phyloP scores from a whole-genome alignment of 2,329 filamentous ascomycete species.

The Colletotrichum destructivum region DNA sequence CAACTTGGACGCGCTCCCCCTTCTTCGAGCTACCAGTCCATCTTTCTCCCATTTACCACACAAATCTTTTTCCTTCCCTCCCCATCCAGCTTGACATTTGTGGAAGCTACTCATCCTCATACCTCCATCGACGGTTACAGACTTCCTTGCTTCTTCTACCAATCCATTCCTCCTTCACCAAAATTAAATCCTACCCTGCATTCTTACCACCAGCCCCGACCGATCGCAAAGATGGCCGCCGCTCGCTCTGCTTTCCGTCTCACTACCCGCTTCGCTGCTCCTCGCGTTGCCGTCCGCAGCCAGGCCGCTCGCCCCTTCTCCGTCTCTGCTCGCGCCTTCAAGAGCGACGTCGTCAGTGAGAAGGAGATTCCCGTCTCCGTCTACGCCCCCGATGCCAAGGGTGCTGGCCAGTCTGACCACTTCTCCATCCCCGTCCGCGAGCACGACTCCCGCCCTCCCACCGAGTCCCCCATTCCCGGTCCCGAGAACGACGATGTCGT shows the following conservation, averaged over 20 bases:
- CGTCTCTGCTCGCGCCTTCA: slow-evolving; percentile 55
- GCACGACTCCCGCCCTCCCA: slow-evolving; percentile 58
- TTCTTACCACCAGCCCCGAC: slow-evolving; percentile 4
- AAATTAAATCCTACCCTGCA: background rate
- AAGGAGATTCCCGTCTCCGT: slow-evolving; percentile 71
- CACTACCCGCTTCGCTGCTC: slow-evolving; percentile 45
- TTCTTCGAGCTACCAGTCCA: slow-evolving; percentile 9
- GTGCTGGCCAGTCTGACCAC: slow-evolving; percentile 62
- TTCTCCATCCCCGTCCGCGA: slow-evolving; percentile 68
- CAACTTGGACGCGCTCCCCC: slow-evolving; percentile 37
- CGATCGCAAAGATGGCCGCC: slow-evolving; percentile 33
- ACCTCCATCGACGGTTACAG: slow-evolving; percentile 28
- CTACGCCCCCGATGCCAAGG: slow-evolving; percentile 65
- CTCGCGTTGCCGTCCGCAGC: slow-evolving; percentile 49
- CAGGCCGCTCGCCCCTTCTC: slow-evolving; percentile 55
- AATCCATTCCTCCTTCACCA: background rate
- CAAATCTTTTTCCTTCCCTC: slow-evolving; percentile 18
- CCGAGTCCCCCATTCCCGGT: slow-evolving; percentile 56
- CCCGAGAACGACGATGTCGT: slow-evolving; percentile 64
- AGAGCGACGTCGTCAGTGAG: slow-evolving; percentile 69
- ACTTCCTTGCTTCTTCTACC: slow-evolving; percentile 17
- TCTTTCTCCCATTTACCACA: slow-evolving; percentile 14
- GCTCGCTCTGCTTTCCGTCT: slow-evolving; percentile 40
- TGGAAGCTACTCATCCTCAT: slow-evolving; percentile 25
- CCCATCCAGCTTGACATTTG: slow-evolving; percentile 30